Base-by-base conservation (phyloP, 192 early-diverging fungal genomes). In the Podila minutissima region DNA sequence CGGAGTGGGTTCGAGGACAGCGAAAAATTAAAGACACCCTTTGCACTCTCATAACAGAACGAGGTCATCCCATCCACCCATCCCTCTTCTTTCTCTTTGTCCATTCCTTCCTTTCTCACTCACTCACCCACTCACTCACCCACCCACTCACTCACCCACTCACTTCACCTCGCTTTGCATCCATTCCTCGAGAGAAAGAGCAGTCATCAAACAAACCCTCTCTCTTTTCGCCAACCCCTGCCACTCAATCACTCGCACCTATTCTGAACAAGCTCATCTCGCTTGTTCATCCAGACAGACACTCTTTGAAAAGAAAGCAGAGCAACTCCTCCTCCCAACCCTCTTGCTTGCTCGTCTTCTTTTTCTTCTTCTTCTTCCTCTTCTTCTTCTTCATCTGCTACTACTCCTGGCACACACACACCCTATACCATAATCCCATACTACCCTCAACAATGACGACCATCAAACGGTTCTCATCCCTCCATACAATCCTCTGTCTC, bases 401-500 rank as follows among this genome's bases (percentile, higher is more conserved):
- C 37, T 29, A 15, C 20, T 15, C 53, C 22, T 57, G 22, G n/a
- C 12, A 32, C n/a, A 15, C 32, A 17, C 20, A 29, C 28, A 66
- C 49, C 5, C 31, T n/a, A 22, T 37, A 51, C 55, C 31, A 37
- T 9, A 68, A 38, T 57, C 5, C 46, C 24, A 4, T 15, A 6
- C 66, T 55, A 13, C 35, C 35, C n/a, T 20, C 24, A n/a, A 55
- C 9, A n/a, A 55, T 55, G 29, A 77, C 64, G 64, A 64, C 32
- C 57, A 59, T 74, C 24, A 74, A 58, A 19, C 69, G 75, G 41
- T 77, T 77, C 64, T 71, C 75, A 19, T 71, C 75, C 24, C 75
- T 77, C 31, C 75, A 77, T 49, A 71, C 69, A 29, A 66, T 77
- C 75, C 66, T 77, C 57, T 59, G 57, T 31, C 46, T 77, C 29